Evolutionary conservation across 2,329 filamentous ascomycete genomes (phyloP).

Genomic region (Metarhizium brunneum): DNA sequence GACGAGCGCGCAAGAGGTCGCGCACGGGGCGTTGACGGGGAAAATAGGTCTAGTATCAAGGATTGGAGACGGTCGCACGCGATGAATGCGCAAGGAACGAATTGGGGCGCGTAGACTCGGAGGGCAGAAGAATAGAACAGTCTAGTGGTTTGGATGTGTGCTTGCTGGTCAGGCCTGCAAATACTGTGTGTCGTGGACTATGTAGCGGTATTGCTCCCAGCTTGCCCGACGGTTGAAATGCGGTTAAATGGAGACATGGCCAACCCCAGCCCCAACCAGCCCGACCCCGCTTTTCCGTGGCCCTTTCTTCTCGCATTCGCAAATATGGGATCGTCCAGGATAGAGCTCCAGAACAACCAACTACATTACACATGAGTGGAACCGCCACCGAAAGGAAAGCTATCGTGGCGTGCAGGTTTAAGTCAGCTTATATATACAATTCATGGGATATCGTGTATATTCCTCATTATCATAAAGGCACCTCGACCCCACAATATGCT

Average conservation of each 20-base stretch:
- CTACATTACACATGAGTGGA: too few relatives aligned
- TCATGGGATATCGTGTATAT: background rate
- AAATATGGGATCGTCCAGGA: too few relatives aligned
- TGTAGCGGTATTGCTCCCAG: too few relatives aligned
- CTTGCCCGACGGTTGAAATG: constrained; percentile 12
- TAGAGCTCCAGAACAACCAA: too few relatives aligned
- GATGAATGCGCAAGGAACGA: background rate
- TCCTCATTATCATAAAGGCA: too few relatives aligned
- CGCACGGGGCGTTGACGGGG: background rate
- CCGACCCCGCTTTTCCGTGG: too few relatives aligned
- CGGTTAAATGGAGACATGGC: constrained; percentile 10
- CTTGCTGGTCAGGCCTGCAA: background rate
- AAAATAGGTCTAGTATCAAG: background rate
- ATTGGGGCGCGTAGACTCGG: background rate
- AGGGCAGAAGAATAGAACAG: background rate
- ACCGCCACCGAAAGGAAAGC: too few relatives aligned
- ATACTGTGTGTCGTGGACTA: constrained; percentile 8
- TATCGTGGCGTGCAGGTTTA: too few relatives aligned
- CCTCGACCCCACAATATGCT: background rate
- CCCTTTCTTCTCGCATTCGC: too few relatives aligned
- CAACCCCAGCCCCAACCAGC: too few relatives aligned
- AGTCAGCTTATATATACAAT: background rate
- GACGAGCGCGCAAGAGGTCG: background rate
- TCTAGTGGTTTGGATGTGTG: background rate
- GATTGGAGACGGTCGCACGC: too few relatives aligned